These are phyloP conservation scores for Exophiala aquamarina DNA, from an alignment of 2,329 filamentous ascomycete genomes.

Conservation along the genomic window DNA sequence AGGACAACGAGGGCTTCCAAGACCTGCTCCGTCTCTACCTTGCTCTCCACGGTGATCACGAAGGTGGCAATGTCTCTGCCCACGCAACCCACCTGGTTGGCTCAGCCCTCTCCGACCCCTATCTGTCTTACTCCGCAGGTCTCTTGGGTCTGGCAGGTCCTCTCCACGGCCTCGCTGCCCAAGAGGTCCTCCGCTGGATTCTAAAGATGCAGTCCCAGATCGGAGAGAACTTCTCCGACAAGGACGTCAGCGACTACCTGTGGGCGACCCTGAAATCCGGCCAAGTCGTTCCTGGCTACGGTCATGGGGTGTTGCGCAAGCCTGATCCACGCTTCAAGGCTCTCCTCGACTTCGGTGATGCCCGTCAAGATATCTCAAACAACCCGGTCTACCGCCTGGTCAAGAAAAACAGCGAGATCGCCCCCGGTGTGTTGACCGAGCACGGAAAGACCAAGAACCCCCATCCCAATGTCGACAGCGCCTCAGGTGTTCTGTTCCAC, in stretches of 20 bases:
- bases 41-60: slow-evolving; percentile 95
- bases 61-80: slow-evolving; percentile 95
- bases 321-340: slow-evolving; percentile 96
- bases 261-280: slow-evolving; percentile 93
- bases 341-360: slow-evolving; percentile 89
- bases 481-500: slow-evolving; percentile 92
- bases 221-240: slow-evolving; percentile 71
- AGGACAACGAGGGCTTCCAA: slow-evolving; percentile 90
- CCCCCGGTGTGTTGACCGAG: slow-evolving; percentile 84
- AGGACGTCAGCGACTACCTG: slow-evolving; percentile 84
- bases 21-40: slow-evolving; percentile 92
- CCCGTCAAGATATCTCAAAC: slow-evolving; percentile 77
- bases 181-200: slow-evolving; percentile 97
- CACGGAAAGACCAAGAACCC: slow-evolving; percentile 99
- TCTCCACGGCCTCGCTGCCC: slow-evolving; percentile 86
- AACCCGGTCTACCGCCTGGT: slow-evolving; percentile 94
- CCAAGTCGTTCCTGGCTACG: slow-evolving; percentile 91
- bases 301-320: slow-evolving; percentile 93
- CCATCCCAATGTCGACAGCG: slow-evolving; percentile 94
- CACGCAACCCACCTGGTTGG: slow-evolving; percentile 94
- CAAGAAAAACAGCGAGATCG: slow-evolving; percentile 87
- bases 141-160: slow-evolving; percentile 95
- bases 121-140: slow-evolving; percentile 93
- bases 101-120: slow-evolving; percentile 89
- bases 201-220: slow-evolving; percentile 92